These are phyloP conservation scores for Pseudovirgaria hyperparasitica DNA, from an alignment of 2,329 filamentous ascomycete genomes.

Conservation along the genomic window DNA sequence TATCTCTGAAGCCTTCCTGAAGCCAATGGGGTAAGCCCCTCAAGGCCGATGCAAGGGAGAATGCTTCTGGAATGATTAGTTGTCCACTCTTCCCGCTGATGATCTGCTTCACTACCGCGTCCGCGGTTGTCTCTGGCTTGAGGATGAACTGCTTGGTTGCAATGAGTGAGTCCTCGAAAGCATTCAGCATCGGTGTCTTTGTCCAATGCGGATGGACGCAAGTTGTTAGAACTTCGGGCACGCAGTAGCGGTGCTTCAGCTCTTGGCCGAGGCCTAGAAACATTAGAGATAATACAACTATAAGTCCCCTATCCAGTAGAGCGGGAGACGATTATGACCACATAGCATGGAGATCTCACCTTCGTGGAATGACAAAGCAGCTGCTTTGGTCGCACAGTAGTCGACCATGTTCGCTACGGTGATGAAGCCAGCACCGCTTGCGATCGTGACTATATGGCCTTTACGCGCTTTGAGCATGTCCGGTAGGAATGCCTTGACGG, in stretches of 20 bases:
- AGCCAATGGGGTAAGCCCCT: slow-evolving; percentile 36
- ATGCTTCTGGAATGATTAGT: slow-evolving; percentile 21
- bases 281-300: slow-evolving; percentile 31
- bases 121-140: slow-evolving; percentile 24
- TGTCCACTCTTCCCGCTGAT: slow-evolving; percentile 26
- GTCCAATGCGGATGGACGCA: slow-evolving; percentile 31
- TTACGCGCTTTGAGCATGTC: slow-evolving; percentile 22
- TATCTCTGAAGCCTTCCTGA: slow-evolving; percentile 25
- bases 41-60: slow-evolving; percentile 16
- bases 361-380: slow-evolving; percentile 42
- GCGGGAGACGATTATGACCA: background rate
- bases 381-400: slow-evolving; percentile 40
- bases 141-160: slow-evolving; percentile 19
- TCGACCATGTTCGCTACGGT: slow-evolving; percentile 36
- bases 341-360: slow-evolving; percentile 12
- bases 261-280: slow-evolving; percentile 22
- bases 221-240: slow-evolving; percentile 28
- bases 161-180: slow-evolving; percentile 19
- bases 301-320: background rate
- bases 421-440: slow-evolving; percentile 39
- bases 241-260: slow-evolving; percentile 24
- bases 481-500: slow-evolving; percentile 21
- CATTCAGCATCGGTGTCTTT: slow-evolving; percentile 25
- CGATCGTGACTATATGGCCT: slow-evolving; percentile 45
- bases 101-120: slow-evolving; percentile 29